phyloP scores from a whole-genome alignment of 768 basidiomycete genomes.

The Tricholoma sp. region DNA sequence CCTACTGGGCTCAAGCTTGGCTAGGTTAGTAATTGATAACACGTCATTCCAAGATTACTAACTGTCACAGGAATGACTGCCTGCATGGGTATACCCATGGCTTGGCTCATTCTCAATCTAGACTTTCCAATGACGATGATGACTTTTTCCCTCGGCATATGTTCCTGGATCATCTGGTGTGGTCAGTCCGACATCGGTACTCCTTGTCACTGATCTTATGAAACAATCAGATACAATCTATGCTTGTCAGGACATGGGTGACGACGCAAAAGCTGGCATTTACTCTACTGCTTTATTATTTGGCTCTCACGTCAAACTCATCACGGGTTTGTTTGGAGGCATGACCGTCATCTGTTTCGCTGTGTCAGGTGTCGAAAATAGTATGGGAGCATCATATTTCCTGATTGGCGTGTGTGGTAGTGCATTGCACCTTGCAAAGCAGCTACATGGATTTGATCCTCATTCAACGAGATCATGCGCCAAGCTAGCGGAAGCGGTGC shows the following conservation, averaged over 20 bases:
- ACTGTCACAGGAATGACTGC: conserved; percentile 18
- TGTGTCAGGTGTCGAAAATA: conserved; percentile 21
- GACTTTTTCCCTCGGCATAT: conserved; percentile 1
- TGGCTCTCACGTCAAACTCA: conserved; percentile 34
- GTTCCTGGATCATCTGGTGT: conserved; percentile 14
- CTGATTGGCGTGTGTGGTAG: conserved; percentile 4
- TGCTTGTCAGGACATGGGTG: conserved; percentile 53
- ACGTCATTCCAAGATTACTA: neutral
- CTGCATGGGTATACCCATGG: conserved; percentile 23
- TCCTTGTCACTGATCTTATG: neutral
- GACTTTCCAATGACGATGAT: neutral
- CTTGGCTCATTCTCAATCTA: conserved; percentile 17
- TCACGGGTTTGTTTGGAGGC: conserved; percentile 37
- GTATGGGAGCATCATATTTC: conserved; percentile 11
- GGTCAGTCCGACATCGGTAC: conserved; percentile 4
- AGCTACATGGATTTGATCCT: conserved; percentile 9
- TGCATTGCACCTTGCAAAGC: conserved; percentile 5
- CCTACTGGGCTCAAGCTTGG: conserved; percentile 37
- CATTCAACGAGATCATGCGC: conserved; percentile 8
- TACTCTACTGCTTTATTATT: conserved; percentile 64
- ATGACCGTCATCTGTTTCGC: conserved; percentile 19
- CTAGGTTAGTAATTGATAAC: conserved; percentile 18
- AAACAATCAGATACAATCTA: conserved; percentile 46
- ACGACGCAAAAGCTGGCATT: conserved; percentile 53
- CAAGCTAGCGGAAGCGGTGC: too few species aligned